These are phyloP conservation scores for Solanum corneliomulleri DNA, from an alignment of 257 asterid genomes.

Conservation along the genomic window DNA sequence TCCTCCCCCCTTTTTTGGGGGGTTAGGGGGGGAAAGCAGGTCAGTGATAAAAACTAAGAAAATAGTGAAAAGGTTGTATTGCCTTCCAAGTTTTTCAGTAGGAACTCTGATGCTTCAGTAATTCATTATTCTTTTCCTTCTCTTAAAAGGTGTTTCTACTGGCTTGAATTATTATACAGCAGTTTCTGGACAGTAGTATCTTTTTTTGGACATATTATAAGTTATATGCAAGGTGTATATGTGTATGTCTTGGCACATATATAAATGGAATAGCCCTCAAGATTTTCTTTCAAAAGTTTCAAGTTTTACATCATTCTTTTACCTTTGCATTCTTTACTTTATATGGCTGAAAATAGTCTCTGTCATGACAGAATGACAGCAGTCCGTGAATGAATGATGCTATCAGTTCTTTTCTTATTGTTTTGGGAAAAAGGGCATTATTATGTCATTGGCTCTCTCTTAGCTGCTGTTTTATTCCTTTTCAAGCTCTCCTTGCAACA, in stretches of 20 bases:
- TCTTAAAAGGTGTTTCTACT: conserved; percentile 16
- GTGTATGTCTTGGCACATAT: conserved; percentile 30
- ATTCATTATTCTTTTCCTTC: conserved; percentile 17
- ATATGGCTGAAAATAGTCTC: not conserved
- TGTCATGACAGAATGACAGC: not conserved
- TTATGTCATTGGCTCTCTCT: not conserved
- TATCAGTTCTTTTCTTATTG: not conserved
- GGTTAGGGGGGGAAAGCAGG: not conserved
- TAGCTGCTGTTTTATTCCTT: not conserved
- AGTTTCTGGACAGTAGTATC: conserved; percentile 10
- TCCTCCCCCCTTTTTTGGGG: not conserved
- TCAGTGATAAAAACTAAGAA: not conserved
- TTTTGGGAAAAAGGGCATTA: not conserved
- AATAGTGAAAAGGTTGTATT: not conserved
- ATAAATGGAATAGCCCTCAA: conserved; percentile 23
- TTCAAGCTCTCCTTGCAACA: not conserved
- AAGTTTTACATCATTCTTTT: not conserved
- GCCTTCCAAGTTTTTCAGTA: not conserved
- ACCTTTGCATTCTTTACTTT: conserved; percentile 6
- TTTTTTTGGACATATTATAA: conserved; percentile 30
- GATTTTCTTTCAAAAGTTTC: not conserved
- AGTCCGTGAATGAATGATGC: not conserved
- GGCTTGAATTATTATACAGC: conserved; percentile 1
- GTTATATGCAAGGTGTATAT: conserved; percentile 37
- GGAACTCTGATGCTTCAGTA: not conserved